Percentiles rank a stretch among this genome's conserved stretches.
Conservation (phyloP, 1,284 basidiomycete genomes). For the Ganoderma leucocontextum region DNA sequence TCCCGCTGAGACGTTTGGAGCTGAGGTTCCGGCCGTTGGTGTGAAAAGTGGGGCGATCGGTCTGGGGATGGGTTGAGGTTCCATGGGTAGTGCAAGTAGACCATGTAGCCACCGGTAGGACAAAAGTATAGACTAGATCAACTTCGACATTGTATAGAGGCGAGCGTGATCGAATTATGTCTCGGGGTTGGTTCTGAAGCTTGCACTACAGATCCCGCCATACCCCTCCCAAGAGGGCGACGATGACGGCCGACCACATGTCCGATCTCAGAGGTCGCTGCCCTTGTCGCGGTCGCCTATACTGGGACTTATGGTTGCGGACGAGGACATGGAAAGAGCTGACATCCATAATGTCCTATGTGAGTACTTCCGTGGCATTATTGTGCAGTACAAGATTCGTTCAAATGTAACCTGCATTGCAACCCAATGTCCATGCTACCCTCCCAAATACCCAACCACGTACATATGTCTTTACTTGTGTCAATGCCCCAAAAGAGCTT, state of each 20-base stretch:
- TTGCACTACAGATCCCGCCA: no score
- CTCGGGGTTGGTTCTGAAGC: no score
- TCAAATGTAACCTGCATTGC: neutral
- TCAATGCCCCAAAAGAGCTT: neutral
- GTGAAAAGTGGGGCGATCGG: constrained; percentile 18
- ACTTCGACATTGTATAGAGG: no score
- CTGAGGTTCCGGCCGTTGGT: constrained; percentile 39
- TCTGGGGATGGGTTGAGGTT: neutral
- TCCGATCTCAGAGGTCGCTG: no score
- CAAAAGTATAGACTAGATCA: neutral
- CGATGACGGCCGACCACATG: no score
- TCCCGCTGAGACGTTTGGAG: constrained; percentile 60
- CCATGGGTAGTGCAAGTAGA: neutral
- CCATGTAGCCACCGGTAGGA: neutral
- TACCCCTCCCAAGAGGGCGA: no score
- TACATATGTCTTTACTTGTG: neutral
- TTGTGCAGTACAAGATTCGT: neutral
- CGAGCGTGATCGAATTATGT: no score
- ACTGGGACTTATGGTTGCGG: no score
- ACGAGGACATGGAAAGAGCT: no score
- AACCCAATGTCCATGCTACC: neutral
- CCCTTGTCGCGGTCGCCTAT: no score
- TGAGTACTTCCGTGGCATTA: no score
- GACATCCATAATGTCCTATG: no score
- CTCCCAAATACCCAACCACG: neutral